These are phyloP conservation scores for Pholiota microspora DNA, from an alignment of 768 basidiomycete genomes.

Conservation along the genomic window DNA sequence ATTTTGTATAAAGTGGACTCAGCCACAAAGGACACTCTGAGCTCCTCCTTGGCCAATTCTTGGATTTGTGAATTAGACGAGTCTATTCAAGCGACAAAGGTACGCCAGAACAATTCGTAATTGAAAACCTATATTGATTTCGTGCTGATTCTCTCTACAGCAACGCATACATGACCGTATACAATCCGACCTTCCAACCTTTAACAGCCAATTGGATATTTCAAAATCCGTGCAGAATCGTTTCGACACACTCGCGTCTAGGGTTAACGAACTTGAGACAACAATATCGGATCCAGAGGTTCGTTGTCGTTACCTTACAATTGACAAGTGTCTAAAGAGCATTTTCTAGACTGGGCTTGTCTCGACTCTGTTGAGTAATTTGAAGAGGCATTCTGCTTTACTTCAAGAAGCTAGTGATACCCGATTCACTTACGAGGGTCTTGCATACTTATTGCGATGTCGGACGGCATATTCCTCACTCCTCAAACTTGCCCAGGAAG, in stretches of 20 bases:
- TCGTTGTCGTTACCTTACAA: background rate
- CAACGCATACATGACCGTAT: constrained; percentile 72
- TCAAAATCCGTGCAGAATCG: constrained; percentile 66
- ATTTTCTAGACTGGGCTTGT: constrained; percentile 62
- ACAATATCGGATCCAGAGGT: constrained; percentile 63
- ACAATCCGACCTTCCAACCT: constrained; percentile 57
- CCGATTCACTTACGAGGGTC: constrained; percentile 42
- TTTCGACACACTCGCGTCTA: constrained; percentile 44
- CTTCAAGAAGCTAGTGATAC: constrained; percentile 64
- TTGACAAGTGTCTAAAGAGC: background rate
- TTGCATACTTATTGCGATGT: constrained; percentile 57
- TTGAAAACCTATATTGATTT: constrained; percentile 2
- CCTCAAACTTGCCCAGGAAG: constrained; percentile 45
- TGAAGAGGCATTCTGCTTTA: constrained; percentile 60
- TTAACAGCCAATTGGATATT: constrained; percentile 60
- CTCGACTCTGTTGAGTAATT: constrained; percentile 50
- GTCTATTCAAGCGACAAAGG: constrained; percentile 71
- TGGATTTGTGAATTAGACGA: constrained; percentile 76
- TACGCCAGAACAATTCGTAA: constrained; percentile 26
- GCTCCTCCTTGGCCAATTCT: constrained; percentile 56
- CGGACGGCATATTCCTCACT: constrained; percentile 44
- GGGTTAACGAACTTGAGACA: constrained; percentile 51
- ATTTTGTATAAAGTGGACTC: constrained; percentile 71
- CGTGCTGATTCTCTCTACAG: constrained; percentile 31
- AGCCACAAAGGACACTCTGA: constrained; percentile 55